Evolutionary conservation across 2,329 filamentous ascomycete species (phyloP).

Genomic region (Davidsoniella neocaledoniae): DNA sequence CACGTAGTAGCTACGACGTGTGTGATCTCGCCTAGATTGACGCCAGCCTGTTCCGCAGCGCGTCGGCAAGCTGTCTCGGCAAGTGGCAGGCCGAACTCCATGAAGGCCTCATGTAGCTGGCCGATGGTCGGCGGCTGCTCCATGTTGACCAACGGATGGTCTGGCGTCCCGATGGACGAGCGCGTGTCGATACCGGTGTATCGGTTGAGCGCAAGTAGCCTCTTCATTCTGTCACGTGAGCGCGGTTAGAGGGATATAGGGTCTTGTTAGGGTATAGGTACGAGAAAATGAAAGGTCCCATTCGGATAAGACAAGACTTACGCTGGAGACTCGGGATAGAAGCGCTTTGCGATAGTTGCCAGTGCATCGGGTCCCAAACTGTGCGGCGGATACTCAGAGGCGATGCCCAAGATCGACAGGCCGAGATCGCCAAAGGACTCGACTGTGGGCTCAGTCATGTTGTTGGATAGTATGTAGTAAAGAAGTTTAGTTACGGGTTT

Average conservation of each 20-base stretch:
- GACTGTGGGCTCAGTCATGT: neutral
- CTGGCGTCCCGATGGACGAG: conserved; percentile 42
- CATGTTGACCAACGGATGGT: conserved; percentile 45
- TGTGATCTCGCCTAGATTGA: conserved; percentile 38
- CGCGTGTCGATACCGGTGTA: conserved; percentile 48
- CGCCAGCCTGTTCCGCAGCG: conserved; percentile 36
- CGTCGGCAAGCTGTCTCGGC: conserved; percentile 37
- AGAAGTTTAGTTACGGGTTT: no score
- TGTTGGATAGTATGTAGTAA: no score
- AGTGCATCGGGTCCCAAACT: conserved; percentile 32
- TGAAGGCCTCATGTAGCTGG: conserved; percentile 37
- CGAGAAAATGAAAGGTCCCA: neutral
- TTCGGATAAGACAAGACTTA: conserved; percentile 22
- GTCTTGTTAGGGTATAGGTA: neutral
- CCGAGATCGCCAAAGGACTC: conserved; percentile 31
- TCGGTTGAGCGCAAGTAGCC: conserved; percentile 45
- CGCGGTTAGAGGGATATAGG: neutral
- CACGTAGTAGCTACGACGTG: conserved; percentile 53
- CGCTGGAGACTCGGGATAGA: conserved; percentile 43
- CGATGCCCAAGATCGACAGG: conserved; percentile 44
- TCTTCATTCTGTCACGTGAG: conserved; percentile 33
- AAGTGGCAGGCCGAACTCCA: conserved; percentile 39
- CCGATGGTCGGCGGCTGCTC: conserved; percentile 32
- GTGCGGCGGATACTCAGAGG: conserved; percentile 42
- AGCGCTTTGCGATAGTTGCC: conserved; percentile 34